Percentiles rank a stretch among this genome's conserved stretches.
Evolutionary conservation across 768 basidiomycete genomes (phyloP).

Genomic region (Arthromyces matolae): DNA sequence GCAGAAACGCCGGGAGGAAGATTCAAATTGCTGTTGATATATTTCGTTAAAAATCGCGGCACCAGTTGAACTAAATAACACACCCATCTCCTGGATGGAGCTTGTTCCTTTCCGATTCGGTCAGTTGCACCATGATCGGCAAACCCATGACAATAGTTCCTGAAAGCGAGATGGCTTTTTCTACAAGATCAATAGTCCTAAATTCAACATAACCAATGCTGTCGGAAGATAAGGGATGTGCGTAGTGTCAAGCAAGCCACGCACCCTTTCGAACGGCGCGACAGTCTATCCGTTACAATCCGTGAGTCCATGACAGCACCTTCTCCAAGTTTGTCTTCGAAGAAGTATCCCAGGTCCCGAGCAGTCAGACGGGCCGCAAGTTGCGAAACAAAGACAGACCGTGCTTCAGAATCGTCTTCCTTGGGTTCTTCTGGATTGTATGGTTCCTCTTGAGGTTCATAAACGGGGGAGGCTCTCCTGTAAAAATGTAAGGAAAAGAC

Average conservation of each 20-base stretch:
- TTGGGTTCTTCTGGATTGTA: slow-evolving; percentile 86
- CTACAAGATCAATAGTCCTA: slow-evolving; percentile 83
- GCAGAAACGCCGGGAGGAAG: slow-evolving; percentile 82
- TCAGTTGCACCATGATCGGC: slow-evolving; percentile 94
- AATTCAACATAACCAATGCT: slow-evolving; percentile 99
- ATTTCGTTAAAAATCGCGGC: no score
- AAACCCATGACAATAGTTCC: slow-evolving; percentile 98
- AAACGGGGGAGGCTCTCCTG: slow-evolving; percentile 70
- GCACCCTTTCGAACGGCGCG: slow-evolving; percentile 97
- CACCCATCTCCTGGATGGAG: slow-evolving; percentile 87
- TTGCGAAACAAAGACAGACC: slow-evolving; percentile 98
- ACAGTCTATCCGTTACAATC: slow-evolving; percentile 93
- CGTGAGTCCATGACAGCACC: slow-evolving; percentile 92
- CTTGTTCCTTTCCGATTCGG: slow-evolving; percentile 93
- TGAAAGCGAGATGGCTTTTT: slow-evolving; percentile 83
- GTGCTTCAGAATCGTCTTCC: slow-evolving; percentile 95
- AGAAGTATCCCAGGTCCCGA: slow-evolving; percentile 96
- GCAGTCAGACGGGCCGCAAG: slow-evolving; percentile 95
- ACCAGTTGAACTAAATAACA: no score
- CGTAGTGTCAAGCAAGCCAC: slow-evolving; percentile 17
- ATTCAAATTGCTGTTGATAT: slow-evolving; percentile 61
- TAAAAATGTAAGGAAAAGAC: slow-evolving; percentile 8
- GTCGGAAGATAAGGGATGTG: slow-evolving; percentile 4
- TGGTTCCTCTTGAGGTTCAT: slow-evolving; percentile 63
- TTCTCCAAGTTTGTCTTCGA: slow-evolving; percentile 94